phyloP scores from a whole-genome alignment of 805 yeast species.

The Wickerhamomyces chambardii region DNA sequence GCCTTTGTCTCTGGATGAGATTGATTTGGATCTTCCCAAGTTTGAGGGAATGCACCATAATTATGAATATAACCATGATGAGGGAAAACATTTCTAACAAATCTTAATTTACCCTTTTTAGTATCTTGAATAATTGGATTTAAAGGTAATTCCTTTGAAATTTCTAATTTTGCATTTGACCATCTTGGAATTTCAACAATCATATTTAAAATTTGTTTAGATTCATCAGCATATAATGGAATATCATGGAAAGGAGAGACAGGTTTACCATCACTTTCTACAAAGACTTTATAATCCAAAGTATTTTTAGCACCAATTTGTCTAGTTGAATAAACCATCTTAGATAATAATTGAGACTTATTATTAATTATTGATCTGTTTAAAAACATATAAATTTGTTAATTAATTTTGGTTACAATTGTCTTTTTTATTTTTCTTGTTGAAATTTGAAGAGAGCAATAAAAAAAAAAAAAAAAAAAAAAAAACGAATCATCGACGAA shows the following conservation, averaged over 20 bases:
- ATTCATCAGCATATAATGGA: constrained; percentile 90
- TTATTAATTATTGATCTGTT: no score
- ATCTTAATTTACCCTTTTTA: constrained; percentile 94
- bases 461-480: no score
- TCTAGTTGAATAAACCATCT: constrained; percentile 79
- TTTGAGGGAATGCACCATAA: constrained; percentile 63
- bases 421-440: no score
- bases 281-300: constrained; percentile 82
- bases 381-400: no score
- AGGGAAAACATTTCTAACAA: constrained; percentile 96
- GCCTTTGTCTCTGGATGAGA: constrained; percentile 58
- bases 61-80: constrained; percentile 98
- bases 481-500: no score
- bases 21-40: constrained; percentile 37
- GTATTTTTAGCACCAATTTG: constrained; percentile 95
- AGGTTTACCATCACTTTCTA: constrained; percentile 90
- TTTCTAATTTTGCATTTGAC: constrained; percentile 96
- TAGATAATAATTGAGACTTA: neutral
- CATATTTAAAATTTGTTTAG: constrained; percentile 80
- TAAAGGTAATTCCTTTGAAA: constrained; percentile 71
- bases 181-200: constrained; percentile 98
- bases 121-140: constrained; percentile 97
- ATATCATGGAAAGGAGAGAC: constrained; percentile 94
- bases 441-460: no score
- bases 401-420: no score